A percentile compares a stretch with the other conserved stretches of the same genome.
Evolutionary conservation across 1,284 basidiomycete genomes (phyloP).

Genomic region (Ganoderma sp.): DNA sequence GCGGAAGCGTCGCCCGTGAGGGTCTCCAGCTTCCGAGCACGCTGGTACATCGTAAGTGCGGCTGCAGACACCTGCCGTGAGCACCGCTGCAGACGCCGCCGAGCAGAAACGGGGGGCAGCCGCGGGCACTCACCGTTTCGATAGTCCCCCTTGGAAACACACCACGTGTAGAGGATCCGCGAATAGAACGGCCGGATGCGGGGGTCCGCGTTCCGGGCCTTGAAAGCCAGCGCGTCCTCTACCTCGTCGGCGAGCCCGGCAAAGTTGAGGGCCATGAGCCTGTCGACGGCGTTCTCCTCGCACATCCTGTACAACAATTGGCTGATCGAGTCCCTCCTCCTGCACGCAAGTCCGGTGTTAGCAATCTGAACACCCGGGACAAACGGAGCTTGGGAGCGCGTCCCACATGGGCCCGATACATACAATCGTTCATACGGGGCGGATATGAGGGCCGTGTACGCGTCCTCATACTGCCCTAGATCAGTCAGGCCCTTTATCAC

Average conservation of each 20-base stretch:
- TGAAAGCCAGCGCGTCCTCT: slow-evolving; percentile 89
- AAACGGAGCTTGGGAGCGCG: background rate
- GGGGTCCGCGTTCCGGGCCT: slow-evolving; percentile 93
- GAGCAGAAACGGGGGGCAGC: slow-evolving; percentile 20
- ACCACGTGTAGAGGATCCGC: slow-evolving; percentile 94
- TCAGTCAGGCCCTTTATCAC: slow-evolving; percentile 81
- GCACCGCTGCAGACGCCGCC: slow-evolving; percentile 17
- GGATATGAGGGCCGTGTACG: slow-evolving; percentile 79
- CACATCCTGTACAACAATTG: slow-evolving; percentile 93
- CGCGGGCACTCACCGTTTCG: slow-evolving; percentile 70
- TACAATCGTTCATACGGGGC: slow-evolving; percentile 80
- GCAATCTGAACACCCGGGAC: background rate
- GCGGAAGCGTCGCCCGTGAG: slow-evolving; percentile 55
- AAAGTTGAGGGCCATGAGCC: slow-evolving; percentile 86
- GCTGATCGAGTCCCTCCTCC: slow-evolving; percentile 80
- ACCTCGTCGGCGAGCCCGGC: slow-evolving; percentile 87
- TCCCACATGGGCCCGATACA: slow-evolving; percentile 43
- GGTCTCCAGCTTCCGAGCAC: slow-evolving; percentile 80
- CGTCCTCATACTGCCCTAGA: slow-evolving; percentile 80
- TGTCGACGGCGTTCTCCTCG: slow-evolving; percentile 82
- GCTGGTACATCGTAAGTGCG: slow-evolving; percentile 92
- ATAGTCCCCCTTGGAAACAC: slow-evolving; percentile 85
- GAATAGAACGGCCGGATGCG: slow-evolving; percentile 88
- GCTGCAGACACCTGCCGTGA: slow-evolving; percentile 53
- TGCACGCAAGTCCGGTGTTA: slow-evolving; percentile 41